Conservation (phyloP, 78 protist genomes). For the Creolimax fragrantissima region DNA sequence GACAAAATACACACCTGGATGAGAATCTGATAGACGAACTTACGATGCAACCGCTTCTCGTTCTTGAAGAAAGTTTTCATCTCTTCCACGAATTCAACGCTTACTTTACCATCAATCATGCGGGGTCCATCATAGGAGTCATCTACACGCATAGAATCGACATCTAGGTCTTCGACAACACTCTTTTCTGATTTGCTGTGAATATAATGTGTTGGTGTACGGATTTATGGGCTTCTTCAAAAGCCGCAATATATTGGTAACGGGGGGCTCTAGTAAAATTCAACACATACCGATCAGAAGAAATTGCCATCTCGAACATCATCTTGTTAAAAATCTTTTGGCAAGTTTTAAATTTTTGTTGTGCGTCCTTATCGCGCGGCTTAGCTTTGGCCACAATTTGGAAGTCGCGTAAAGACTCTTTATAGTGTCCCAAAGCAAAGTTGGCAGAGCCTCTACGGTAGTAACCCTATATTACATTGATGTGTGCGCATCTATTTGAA, state of each 20-base stretch:
- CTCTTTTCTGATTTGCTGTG: background rate
- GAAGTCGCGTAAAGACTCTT: slow-evolving; percentile 66
- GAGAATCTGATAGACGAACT: slow-evolving; percentile 20
- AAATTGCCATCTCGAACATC: slow-evolving; percentile 71
- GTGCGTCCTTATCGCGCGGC: slow-evolving; percentile 57
- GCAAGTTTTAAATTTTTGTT: slow-evolving; percentile 48
- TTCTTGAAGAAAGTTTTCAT: slow-evolving; percentile 32
- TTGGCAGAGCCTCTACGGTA: slow-evolving; percentile 80
- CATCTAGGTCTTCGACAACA: background rate
- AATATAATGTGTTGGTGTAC: too few relatives aligned
- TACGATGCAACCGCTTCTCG: slow-evolving; percentile 51
- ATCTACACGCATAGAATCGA: slow-evolving; percentile 22
- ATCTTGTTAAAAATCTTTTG: slow-evolving; percentile 49
- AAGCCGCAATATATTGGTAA: too few relatives aligned
- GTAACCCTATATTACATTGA: slow-evolving; percentile 43
- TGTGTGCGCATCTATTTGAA: background rate
- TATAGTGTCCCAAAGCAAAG: slow-evolving; percentile 64
- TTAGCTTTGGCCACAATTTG: slow-evolving; percentile 25
- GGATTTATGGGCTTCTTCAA: too few relatives aligned
- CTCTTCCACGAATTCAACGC: slow-evolving; percentile 54
- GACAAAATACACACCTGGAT: background rate
- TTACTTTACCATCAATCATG: slow-evolving; percentile 45
- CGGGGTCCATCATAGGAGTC: slow-evolving; percentile 59
- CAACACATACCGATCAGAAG: slow-evolving; percentile 14
- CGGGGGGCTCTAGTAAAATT: too few relatives aligned